These are phyloP conservation scores for Polygonum maritimum DNA, from an alignment of 148 eudicot species.

Conservation along the genomic window DNA sequence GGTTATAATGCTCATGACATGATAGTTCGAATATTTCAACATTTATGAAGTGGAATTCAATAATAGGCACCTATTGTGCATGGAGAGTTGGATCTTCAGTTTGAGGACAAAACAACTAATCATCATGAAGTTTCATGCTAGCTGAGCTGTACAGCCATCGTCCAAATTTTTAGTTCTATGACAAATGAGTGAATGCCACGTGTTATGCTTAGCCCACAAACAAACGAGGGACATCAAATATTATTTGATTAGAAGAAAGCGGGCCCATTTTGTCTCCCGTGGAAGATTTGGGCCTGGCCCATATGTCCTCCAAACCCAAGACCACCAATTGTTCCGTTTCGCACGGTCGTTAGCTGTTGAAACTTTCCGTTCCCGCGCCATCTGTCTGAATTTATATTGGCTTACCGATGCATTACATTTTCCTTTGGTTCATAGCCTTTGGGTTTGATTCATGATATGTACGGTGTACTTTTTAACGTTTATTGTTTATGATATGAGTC, in stretches of 20 bases:
- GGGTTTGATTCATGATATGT: not conserved
- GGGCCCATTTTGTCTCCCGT: constrained; percentile 2
- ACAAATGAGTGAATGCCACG: constrained; percentile 1
- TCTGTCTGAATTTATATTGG: not conserved
- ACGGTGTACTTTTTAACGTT: too few species aligned
- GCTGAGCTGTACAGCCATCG: not conserved
- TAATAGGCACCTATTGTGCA: not conserved
- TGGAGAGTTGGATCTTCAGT: not conserved
- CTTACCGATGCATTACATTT: not conserved
- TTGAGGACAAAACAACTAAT: not conserved
- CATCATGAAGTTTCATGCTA: not conserved
- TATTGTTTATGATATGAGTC: too few species aligned
- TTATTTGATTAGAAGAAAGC: not conserved
- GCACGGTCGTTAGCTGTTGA: constrained; percentile 4
- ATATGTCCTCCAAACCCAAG: constrained; percentile 24
- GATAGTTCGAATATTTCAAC: not conserved
- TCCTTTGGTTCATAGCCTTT: too few species aligned
- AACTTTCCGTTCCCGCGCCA: not conserved
- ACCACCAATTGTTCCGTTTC: constrained; percentile 12
- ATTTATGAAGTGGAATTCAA: not conserved
- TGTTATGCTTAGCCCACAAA: not conserved
- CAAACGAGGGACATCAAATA: not conserved
- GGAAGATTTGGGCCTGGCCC: constrained; percentile 26
- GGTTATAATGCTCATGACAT: not conserved
- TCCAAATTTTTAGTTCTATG: too few species aligned